These are phyloP conservation scores for Tephrocybe rancida DNA, from an alignment of 768 basidiomycete genomes.

Conservation along the genomic window DNA sequence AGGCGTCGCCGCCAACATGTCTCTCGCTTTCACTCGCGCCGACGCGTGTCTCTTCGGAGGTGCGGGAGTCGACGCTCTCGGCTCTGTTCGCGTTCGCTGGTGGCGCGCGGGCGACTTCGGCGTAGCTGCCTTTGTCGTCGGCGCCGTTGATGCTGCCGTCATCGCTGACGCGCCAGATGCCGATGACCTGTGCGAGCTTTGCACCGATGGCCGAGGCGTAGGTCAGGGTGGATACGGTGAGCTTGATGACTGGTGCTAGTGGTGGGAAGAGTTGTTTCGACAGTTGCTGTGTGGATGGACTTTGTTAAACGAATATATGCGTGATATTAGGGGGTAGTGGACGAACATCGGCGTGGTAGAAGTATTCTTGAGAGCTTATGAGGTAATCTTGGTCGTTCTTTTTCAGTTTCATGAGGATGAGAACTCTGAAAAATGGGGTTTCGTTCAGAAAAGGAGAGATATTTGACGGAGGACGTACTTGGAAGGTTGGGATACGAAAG, in stretches of 20 bases:
- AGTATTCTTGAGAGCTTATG: slow-evolving; percentile 59
- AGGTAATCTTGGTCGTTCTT: slow-evolving; percentile 41
- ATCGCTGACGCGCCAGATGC: slow-evolving; percentile 25
- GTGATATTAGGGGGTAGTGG: neutral
- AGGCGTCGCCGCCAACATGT: neutral
- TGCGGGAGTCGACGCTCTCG: neutral
- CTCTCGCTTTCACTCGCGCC: neutral
- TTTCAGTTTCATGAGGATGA: slow-evolving; percentile 53
- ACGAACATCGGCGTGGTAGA: slow-evolving; percentile 31
- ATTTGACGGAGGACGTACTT: slow-evolving; percentile 42
- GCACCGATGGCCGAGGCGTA: slow-evolving; percentile 22
- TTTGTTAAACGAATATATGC: slow-evolving; percentile 7
- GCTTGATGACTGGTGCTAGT: slow-evolving; percentile 18
- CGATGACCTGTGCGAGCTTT: slow-evolving; percentile 29
- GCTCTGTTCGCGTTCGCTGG: slow-evolving; percentile 1
- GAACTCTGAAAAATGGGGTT: slow-evolving; percentile 36
- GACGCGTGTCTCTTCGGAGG: neutral
- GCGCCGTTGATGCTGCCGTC: neutral
- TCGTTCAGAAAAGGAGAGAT: neutral
- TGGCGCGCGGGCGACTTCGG: neutral
- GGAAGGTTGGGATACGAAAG: slow-evolving; percentile 44
- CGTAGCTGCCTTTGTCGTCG: neutral
- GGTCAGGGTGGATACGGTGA: slow-evolving; percentile 17
- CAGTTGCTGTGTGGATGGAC: slow-evolving; percentile 21
- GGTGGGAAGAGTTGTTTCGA: slow-evolving; percentile 23